phyloP scores from a whole-genome alignment of 495 filamentous ascomycete genomes.

The Tuber borchii region DNA sequence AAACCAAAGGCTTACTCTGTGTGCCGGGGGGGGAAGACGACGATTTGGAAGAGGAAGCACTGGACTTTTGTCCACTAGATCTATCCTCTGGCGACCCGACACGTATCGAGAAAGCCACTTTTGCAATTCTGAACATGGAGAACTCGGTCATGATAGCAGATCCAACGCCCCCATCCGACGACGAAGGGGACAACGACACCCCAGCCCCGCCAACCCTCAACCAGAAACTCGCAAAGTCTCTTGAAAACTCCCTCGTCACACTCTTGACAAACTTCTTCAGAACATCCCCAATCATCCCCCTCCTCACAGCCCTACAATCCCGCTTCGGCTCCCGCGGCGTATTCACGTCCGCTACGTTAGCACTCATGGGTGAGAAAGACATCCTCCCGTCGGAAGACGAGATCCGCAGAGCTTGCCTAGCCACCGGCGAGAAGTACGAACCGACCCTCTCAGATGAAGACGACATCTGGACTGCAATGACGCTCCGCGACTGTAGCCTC shows the following conservation, averaged over 20 bases:
- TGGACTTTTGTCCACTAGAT: conserved; percentile 55
- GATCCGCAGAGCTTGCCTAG: conserved; percentile 22
- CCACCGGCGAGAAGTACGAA: conserved; percentile 32
- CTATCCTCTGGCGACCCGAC: conserved; percentile 48
- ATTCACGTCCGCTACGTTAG: conserved; percentile 35
- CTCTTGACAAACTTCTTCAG: conserved; percentile 41
- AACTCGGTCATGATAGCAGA: conserved; percentile 41
- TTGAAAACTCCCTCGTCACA: conserved; percentile 34
- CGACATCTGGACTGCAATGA: conserved; percentile 53
- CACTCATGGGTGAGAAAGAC: conserved; percentile 35
- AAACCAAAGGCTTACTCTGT: conserved; percentile 1
- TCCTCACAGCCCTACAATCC: conserved; percentile 42
- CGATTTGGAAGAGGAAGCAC: conserved; percentile 27
- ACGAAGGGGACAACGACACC: conserved; percentile 21
- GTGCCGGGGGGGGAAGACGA: conserved; percentile 13
- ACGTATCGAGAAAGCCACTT: conserved; percentile 37
- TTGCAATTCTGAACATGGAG: conserved; percentile 38
- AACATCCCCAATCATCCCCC: conserved; percentile 34
- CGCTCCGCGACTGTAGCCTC: conserved; percentile 62
- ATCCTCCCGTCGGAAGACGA: conserved; percentile 31
- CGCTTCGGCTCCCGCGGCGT: conserved; percentile 41
- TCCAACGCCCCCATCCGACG: conserved; percentile 32
- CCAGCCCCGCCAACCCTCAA: conserved; percentile 30
- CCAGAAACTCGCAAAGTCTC: conserved; percentile 29
- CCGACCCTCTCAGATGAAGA: conserved; percentile 29